Evolutionary conservation across 148 eudicot genomes (phyloP).

Genomic region (Dysphania ambrosioides): DNA sequence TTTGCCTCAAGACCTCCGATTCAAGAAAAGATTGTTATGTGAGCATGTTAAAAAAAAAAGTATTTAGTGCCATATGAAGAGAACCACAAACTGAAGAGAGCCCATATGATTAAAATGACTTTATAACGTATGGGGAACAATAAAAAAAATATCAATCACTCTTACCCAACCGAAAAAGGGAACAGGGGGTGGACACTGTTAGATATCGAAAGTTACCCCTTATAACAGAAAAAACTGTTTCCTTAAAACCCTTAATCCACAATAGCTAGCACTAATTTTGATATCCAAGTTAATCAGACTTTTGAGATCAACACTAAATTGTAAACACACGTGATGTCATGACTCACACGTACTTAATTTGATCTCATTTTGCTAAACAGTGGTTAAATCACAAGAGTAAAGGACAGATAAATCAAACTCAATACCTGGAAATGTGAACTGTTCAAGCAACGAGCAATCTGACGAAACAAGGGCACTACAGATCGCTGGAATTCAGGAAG

Average conservation of each 20-base stretch:
- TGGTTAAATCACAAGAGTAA: background rate
- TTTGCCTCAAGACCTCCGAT: no score
- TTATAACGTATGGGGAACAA: no score
- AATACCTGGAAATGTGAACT: slow-evolving; percentile 72
- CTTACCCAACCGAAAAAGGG: no score
- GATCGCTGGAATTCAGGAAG: slow-evolving; percentile 69
- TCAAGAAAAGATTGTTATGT: no score
- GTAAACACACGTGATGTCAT: background rate
- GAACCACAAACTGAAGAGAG: no score
- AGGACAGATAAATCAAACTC: background rate
- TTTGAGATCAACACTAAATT: background rate
- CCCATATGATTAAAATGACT: no score
- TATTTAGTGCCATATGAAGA: no score
- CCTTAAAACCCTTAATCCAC: background rate
- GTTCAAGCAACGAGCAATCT: slow-evolving; percentile 59
- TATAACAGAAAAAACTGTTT: no score
- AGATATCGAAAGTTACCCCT: no score
- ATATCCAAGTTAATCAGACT: background rate
- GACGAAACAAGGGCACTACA: slow-evolving; percentile 65
- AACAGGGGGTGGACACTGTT: no score
- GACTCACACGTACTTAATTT: background rate
- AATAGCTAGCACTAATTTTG: background rate
- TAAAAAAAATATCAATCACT: no score
- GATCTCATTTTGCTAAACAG: background rate
- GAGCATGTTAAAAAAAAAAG: no score